phyloP scores from a whole-genome alignment of 345 rosid genomes.

The Euphorbia lathyris region DNA sequence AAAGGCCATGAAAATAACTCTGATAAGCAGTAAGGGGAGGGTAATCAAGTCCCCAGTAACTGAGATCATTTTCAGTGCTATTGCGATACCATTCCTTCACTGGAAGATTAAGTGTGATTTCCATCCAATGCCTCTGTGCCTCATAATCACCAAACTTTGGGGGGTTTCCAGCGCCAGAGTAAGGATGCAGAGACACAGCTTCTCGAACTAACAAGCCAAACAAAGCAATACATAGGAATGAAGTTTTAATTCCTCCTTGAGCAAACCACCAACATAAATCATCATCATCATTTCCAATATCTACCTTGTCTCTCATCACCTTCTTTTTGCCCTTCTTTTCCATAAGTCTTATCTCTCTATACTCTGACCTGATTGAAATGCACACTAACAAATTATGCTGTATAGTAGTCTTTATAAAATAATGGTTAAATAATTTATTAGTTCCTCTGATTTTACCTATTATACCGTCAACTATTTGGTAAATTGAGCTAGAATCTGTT shows the following conservation, averaged over 20 bases:
- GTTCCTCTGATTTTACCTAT: too few species aligned
- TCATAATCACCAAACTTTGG: slow-evolving; percentile 92
- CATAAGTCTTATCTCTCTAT: slow-evolving; percentile 10
- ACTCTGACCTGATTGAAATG: neutral
- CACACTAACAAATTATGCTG: slow-evolving; percentile 6
- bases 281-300: slow-evolving; percentile 14
- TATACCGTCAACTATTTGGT: too few species aligned
- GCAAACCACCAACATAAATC: slow-evolving; percentile 41
- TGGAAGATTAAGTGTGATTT: slow-evolving; percentile 79
- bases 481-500: too few species aligned
- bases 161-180: slow-evolving; percentile 78
- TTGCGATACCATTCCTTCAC: slow-evolving; percentile 65
- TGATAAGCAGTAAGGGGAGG: slow-evolving; percentile 97
- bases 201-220: slow-evolving; percentile 68
- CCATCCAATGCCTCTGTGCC: slow-evolving; percentile 99
- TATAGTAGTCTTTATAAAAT: neutral
- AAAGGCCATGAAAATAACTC: slow-evolving; percentile 74
- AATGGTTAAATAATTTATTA: too few species aligned
- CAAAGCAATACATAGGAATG: slow-evolving; percentile 51
- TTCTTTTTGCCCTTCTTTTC: slow-evolving; percentile 24
- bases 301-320: slow-evolving; percentile 12
- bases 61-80: slow-evolving; percentile 62
- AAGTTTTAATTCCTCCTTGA: slow-evolving; percentile 37
- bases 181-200: slow-evolving; percentile 64
- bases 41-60: slow-evolving; percentile 96